Conservation (phyloP, 2,329 filamentous ascomycete species). For the Teratosphaeriaceae sp. region DNA sequence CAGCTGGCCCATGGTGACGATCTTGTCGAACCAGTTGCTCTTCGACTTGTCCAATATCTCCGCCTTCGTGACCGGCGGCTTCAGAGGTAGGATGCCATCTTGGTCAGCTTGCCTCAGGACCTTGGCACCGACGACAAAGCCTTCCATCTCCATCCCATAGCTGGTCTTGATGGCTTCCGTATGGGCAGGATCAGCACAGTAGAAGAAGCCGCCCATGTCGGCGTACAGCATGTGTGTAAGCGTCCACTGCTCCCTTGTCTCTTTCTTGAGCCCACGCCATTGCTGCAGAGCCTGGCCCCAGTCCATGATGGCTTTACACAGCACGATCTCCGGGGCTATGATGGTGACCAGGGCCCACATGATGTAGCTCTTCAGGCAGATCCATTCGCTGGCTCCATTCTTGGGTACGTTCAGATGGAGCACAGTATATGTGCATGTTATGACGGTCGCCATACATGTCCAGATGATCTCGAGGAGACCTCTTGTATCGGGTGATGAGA, state of each 20-base stretch:
- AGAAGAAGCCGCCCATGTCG: neutral
- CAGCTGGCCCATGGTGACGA: neutral
- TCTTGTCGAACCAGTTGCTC: neutral
- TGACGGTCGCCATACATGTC: neutral
- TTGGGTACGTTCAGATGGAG: neutral
- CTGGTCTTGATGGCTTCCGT: neutral
- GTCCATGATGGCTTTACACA: neutral
- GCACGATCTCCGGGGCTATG: neutral
- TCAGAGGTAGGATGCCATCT: neutral
- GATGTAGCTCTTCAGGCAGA: neutral
- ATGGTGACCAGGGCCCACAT: neutral
- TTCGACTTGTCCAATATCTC: neutral
- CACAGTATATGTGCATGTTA: slow-evolving; percentile 1
- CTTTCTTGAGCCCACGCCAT: neutral
- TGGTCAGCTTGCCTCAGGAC: neutral
- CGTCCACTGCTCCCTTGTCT: neutral
- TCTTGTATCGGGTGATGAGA: neutral
- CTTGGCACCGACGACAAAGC: neutral
- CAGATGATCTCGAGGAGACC: neutral
- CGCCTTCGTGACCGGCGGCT: neutral
- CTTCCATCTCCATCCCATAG: neutral
- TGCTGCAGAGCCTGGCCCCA: neutral
- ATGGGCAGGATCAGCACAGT: neutral
- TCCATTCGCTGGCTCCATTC: neutral
- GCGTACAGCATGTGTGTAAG: neutral